These are phyloP conservation scores for Sclerospora graminicola DNA, from an alignment of 352 stramenopile species.

Conservation along the genomic window DNA sequence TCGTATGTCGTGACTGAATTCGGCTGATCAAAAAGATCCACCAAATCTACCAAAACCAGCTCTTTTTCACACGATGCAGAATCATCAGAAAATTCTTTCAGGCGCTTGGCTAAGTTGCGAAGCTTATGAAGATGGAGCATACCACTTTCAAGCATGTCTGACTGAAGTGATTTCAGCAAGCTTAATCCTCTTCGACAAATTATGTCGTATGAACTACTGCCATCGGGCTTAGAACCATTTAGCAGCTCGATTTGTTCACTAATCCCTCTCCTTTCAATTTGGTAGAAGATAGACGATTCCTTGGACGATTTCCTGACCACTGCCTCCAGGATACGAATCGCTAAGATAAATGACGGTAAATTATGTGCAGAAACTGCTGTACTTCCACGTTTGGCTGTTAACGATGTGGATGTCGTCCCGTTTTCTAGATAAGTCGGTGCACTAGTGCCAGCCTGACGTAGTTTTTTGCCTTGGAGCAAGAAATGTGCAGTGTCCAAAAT, in stretches of 20 bases:
- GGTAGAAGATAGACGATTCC: conserved; percentile 54
- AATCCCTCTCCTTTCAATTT: conserved; percentile 77
- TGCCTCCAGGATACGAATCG: conserved; percentile 60
- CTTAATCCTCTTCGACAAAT: conserved; percentile 45
- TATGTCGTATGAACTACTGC: conserved; percentile 16
- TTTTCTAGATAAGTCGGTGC: conserved; percentile 1
- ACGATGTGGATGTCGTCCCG: not conserved
- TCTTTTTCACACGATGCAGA: conserved; percentile 26
- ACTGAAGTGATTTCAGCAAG: conserved; percentile 43
- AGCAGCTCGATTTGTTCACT: conserved; percentile 60
- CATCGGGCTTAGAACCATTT: conserved; percentile 18
- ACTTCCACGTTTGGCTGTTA: not conserved
- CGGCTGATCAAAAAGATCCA: conserved; percentile 65
- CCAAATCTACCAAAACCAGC: conserved; percentile 54
- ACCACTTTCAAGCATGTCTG: conserved; percentile 63
- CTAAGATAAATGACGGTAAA: conserved; percentile 55
- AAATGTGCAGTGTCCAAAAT: conserved; percentile 63
- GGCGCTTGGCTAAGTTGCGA: conserved; percentile 52
- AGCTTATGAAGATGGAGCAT: conserved; percentile 71
- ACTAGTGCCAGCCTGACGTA: conserved; percentile 2
- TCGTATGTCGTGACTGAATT: conserved; percentile 78
- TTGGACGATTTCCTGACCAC: conserved; percentile 50
- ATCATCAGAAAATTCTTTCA: conserved; percentile 30
- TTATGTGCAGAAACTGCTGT: conserved; percentile 16
- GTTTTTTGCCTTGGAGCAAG: conserved; percentile 43